Base-by-base conservation (phyloP, 306 rosid genomes). In the Corylus heterophylla region DNA sequence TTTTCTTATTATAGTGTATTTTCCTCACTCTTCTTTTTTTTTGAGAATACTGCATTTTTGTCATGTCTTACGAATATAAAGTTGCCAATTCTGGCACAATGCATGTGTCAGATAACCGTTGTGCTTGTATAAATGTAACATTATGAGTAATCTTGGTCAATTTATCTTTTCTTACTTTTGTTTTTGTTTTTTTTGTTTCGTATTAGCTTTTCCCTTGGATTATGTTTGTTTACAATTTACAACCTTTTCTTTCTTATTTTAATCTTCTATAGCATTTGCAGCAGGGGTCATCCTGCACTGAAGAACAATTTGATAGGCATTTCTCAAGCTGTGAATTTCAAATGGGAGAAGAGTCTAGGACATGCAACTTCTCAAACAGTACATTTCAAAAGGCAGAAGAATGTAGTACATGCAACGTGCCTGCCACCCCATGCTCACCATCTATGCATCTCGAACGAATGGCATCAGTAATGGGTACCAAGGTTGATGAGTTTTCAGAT, bases 401-500 rank as follows among this genome's bases (percentile, higher is more conserved):
- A 37, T 74, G 56, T 8, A 16, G 49, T 61, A 71, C 51, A 74
- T 54, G 69, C 76, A 81, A 74, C n/a, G 54, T 20, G 59, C 31
- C 71, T 16, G 70, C 49, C 44, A 37, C 71, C 18, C n/a, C 29
- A 71, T 78, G 31, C 70, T 73, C 72, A 68, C 20, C 77, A 8
- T 68, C 17, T 44, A n/a, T 51, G 71, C 73, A 63, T 70, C 72
- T 71, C 45, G 75, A 71, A 47, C 76, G 5, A 63, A 70, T 78
- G 83, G 39, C 71, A 17, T 45, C 76, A 8, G 48, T 66, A 75
- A 17, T 16, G 37, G 45, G 1, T 7, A 42, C 45, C 8, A 35
- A 80, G 82, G 47, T 39, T 42, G n/a, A 50, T 69, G 63, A 49
- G 66, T 68, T 76, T 66, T 12, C 74, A 74, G 22, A 76, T 79